Conservation (phyloP, 257 asterid species). For the Verbena officinalis region DNA sequence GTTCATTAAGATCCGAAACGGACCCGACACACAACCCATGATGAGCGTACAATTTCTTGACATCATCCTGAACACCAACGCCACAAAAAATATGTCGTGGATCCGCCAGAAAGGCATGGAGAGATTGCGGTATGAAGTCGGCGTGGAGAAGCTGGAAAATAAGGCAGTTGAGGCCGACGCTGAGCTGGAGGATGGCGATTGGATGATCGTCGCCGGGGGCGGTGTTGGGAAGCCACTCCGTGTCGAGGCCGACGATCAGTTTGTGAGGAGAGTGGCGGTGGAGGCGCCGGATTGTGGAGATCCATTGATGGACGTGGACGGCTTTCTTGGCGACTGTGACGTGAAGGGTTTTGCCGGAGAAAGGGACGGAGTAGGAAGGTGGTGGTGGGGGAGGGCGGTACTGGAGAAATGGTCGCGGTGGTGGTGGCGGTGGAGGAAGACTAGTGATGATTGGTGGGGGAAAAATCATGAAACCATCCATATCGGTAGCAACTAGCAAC, state of each 20-base stretch:
- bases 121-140: constrained; percentile 21
- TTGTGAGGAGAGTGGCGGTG: neutral
- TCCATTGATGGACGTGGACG: constrained; percentile 23
- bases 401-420: too few relatives aligned
- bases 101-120: constrained; percentile 31
- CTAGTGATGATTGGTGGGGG: too few relatives aligned
- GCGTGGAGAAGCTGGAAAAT: constrained; percentile 37
- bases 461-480: too few relatives aligned
- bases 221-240: constrained; percentile 44
- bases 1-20: constrained; percentile 22
- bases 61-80: constrained; percentile 23
- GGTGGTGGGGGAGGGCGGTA: too few relatives aligned
- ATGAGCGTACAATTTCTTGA: constrained; percentile 26
- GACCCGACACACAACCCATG: constrained; percentile 10
- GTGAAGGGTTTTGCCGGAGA: too few relatives aligned
- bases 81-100: constrained; percentile 31
- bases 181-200: constrained; percentile 42
- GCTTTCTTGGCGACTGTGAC: too few relatives aligned
- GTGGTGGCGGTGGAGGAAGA: too few relatives aligned
- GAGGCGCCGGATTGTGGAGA: constrained; percentile 22
- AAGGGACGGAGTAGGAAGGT: too few relatives aligned
- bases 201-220: constrained; percentile 9
- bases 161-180: constrained; percentile 41
- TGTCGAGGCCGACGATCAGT: constrained; percentile 39
- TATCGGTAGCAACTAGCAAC: too few relatives aligned